phyloP scores from a whole-genome alignment of 495 filamentous ascomycete species.

The Penicillium robsamsonii region DNA sequence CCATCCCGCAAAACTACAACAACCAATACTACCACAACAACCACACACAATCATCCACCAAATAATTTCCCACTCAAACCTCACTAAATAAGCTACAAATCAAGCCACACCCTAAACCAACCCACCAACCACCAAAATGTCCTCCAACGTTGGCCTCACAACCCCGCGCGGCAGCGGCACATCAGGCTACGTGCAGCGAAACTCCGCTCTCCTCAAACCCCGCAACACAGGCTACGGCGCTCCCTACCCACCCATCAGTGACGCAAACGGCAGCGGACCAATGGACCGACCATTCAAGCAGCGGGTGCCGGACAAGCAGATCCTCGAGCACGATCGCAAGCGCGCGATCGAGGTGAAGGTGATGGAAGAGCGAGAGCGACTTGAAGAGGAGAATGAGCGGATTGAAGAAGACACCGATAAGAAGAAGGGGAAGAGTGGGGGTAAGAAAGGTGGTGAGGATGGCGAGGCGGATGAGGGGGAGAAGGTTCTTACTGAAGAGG shows the following conservation, averaged over 20 bases:
- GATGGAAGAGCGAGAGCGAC: slow-evolving; percentile 79
- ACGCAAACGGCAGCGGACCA: slow-evolving; percentile 34
- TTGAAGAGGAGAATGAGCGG: slow-evolving; percentile 78
- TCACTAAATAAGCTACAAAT: background rate
- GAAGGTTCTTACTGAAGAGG: slow-evolving; percentile 66
- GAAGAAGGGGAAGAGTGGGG: slow-evolving; percentile 9
- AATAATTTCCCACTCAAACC: background rate
- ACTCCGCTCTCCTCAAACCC: slow-evolving; percentile 80
- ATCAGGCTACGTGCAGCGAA: slow-evolving; percentile 95
- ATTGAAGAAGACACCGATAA: slow-evolving; percentile 30
- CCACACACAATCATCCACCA: background rate
- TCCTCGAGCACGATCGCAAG: slow-evolving; percentile 88
- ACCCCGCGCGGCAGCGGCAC: slow-evolving; percentile 95
- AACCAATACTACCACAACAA: background rate
- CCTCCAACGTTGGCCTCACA: slow-evolving; percentile 94
- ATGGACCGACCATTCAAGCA: slow-evolving; percentile 64
- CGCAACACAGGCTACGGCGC: slow-evolving; percentile 56
- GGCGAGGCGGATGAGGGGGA: slow-evolving; percentile 70
- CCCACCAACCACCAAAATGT: slow-evolving; percentile 57
- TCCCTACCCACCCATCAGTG: slow-evolving; percentile 51
- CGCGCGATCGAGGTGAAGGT: slow-evolving; percentile 89
- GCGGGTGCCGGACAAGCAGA: slow-evolving; percentile 84
- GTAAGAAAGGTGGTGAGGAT: slow-evolving; percentile 31
- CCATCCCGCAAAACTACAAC: background rate
- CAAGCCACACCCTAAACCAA: background rate